Evolutionary conservation across 768 basidiomycete species (phyloP).

Genomic region (Favolaschia claudopus): DNA sequence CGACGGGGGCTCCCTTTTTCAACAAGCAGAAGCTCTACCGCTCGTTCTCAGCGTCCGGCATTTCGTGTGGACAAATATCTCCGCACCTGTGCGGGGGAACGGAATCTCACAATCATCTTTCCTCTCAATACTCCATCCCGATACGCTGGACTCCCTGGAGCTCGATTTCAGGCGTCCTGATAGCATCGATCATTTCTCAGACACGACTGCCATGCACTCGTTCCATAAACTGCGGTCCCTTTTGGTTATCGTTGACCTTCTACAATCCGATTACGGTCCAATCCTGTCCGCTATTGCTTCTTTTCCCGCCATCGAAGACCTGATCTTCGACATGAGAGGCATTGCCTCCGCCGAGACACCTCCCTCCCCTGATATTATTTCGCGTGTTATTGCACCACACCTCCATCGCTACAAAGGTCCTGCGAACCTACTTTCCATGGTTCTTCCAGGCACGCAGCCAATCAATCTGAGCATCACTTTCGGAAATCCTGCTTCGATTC

Average conservation of each 20-base stretch:
- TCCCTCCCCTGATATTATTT: neutral
- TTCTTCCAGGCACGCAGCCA: neutral
- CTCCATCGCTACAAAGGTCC: neutral
- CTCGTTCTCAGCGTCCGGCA: neutral
- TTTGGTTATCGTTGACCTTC: too few species aligned
- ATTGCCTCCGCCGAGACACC: too few species aligned
- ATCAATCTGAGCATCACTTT: too few species aligned
- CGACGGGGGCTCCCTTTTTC: neutral
- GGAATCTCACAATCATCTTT: too few species aligned
- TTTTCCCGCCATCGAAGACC: too few species aligned
- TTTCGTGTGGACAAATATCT: neutral
- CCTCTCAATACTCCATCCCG: neutral
- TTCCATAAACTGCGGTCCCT: neutral
- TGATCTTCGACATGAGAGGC: too few species aligned
- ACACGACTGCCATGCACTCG: neutral
- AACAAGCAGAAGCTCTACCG: neutral
- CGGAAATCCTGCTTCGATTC: too few species aligned
- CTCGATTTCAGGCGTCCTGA: neutral
- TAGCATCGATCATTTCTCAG: neutral
- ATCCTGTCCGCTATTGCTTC: too few species aligned
- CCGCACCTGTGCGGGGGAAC: too few species aligned
- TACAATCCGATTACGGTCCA: too few species aligned
- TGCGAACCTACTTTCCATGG: neutral
- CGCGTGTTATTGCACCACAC: neutral
- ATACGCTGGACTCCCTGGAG: neutral